Evolutionary conservation across 345 rosid genomes (phyloP).

Genomic region (Eucalyptus microcorys): DNA sequence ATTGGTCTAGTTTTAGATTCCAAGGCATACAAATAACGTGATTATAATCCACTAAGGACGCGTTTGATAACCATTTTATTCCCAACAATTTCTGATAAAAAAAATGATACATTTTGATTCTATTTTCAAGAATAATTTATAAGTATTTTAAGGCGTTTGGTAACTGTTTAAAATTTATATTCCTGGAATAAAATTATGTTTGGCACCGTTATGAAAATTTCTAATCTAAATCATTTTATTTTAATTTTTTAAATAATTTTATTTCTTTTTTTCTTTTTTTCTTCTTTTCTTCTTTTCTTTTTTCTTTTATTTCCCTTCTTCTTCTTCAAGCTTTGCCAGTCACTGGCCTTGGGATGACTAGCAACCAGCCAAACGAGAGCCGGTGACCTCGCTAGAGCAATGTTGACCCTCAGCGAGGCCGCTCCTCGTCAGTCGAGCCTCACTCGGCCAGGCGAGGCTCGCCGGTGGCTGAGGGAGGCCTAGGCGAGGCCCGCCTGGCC

Average conservation of each 20-base stretch:
- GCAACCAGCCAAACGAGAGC: accelerated
- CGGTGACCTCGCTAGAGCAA: accelerated
- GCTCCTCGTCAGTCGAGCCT: accelerated
- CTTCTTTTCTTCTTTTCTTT: too few species aligned
- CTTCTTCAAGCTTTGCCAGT: too few species aligned
- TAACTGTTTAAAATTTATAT: accelerated
- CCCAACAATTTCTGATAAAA: accelerated
- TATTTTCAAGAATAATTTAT: accelerated
- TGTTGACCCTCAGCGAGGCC: accelerated
- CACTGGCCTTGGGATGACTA: accelerated
- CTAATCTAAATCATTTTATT: too few species aligned
- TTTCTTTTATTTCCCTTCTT: too few species aligned
- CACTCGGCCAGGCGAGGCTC: accelerated
- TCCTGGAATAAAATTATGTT: accelerated
- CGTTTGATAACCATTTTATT: accelerated
- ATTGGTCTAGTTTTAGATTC: too few species aligned
- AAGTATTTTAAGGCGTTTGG: accelerated
- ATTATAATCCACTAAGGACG: accelerated
- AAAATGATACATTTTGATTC: accelerated
- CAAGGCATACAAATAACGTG: too few species aligned
- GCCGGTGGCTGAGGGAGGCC: accelerated
- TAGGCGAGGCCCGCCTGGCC: accelerated
- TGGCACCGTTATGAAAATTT: accelerated
- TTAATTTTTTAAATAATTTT: too few species aligned
- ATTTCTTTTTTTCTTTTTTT: accelerated